Percentiles rank a stretch among this genome's conserved stretches.
phyloP scores from a whole-genome alignment of 2,329 filamentous ascomycete species.

The Penicillium verrucosum region DNA sequence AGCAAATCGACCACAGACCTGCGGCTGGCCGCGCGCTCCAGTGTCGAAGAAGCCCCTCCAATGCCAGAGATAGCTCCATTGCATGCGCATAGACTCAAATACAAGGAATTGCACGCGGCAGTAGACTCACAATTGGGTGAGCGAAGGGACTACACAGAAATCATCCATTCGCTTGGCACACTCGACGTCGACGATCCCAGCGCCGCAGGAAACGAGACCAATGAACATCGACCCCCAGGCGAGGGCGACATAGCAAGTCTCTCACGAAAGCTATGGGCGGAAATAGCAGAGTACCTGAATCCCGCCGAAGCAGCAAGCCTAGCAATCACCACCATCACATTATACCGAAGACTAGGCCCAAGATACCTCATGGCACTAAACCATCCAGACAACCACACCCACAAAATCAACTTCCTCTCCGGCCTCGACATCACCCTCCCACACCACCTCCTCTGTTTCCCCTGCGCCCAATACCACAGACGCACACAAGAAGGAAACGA shows the following conservation, averaged over 20 bases:
- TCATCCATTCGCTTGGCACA: conserved; percentile 36
- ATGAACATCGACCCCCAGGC: conserved; percentile 30
- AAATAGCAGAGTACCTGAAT: conserved; percentile 42
- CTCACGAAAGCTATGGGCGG: conserved; percentile 46
- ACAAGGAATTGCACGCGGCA: conserved; percentile 26
- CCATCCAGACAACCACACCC: conserved; percentile 43
- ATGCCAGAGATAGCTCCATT: conserved; percentile 34
- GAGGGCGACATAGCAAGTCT: conserved; percentile 48
- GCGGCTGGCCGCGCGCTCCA: conserved; percentile 21
- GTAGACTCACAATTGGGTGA: conserved; percentile 39
- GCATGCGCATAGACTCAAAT: conserved; percentile 35
- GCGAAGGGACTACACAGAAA: conserved; percentile 35
- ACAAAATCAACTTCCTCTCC: conserved; percentile 52
- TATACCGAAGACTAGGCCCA: conserved; percentile 44
- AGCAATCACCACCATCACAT: conserved; percentile 48
- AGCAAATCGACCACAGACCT: conserved; percentile 31
- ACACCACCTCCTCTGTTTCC: conserved; percentile 58
- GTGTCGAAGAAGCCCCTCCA: conserved; percentile 27
- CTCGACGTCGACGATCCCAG: conserved; percentile 28
- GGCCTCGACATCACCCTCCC: conserved; percentile 52
- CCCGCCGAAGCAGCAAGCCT: conserved; percentile 50
- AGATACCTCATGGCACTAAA: conserved; percentile 41
- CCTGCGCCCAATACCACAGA: conserved; percentile 55
- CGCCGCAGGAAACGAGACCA: conserved; percentile 11
- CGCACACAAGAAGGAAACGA: conserved; percentile 54